Base-by-base conservation (phyloP, 306 rosid genomes). In the Dryas drummondii region DNA sequence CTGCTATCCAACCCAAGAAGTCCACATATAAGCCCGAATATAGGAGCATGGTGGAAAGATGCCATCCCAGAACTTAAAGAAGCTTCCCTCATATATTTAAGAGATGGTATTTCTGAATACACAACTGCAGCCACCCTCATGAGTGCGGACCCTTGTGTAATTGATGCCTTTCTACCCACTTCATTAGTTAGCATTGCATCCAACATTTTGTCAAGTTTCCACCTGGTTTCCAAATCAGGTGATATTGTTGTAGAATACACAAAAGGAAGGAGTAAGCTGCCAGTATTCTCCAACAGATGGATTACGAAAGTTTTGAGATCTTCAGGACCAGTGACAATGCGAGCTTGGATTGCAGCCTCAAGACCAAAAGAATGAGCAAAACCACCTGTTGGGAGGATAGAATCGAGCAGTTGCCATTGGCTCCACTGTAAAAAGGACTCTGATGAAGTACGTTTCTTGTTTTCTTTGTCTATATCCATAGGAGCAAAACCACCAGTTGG, bases 321-420 rank as follows among this genome's bases (percentile, higher is more conserved):
- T 75, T 84, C 70, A 12, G 90, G 87, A 66, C 75, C 60, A 5
- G 91, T 85, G 77, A 91, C 88, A 14, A 93, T 17, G 61, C 59
- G 86, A n/a, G 87, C 74, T 70, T 91, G 98, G 78, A 89, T 82
- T 51, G 97, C 93, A 32, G 98, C 96, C 83, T 91, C 96, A 41
- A 90, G 96, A 74, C 97, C 93, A 60, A 86, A 82, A 32, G 97
- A 91, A 77, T 91, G 97, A 61, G 97, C 97, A 47, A 93, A 93
- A 48, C 98, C 98, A 41, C 98, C 98, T 0, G 98, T 89, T 3
- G 97, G 98, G 49, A 91, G 91, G 82, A 93, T 83, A 32, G 97
- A 93, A 83, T 93, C 97, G 7, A 93, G 82, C 55, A 91, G 66
- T 76, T 93, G 98, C 97, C 98, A 93, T 70, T 91, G 86, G 81